Base-by-base conservation (phyloP, 306 rosid genomes). In the Lathyrus aphaca region DNA sequence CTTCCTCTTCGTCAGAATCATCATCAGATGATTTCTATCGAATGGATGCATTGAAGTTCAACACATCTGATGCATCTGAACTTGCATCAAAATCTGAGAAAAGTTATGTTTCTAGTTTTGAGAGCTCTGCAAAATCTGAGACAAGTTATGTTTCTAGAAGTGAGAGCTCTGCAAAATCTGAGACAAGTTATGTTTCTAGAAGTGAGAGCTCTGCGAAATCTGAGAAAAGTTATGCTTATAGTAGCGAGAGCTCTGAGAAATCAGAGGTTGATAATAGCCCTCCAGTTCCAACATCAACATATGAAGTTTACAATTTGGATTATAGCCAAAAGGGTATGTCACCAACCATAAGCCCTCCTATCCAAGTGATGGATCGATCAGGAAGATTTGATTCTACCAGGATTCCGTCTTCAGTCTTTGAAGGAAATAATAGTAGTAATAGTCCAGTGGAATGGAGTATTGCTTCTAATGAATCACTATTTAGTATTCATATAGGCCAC, bases 391-490 rank as follows among this genome's bases (percentile, higher is more conserved):
- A 85, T 75, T 79, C 89, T 57, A 6, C n/a, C 29, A 81, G 89
- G 68, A 82, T 90, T 63, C 97, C 96, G n/a, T 73, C 90, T 68
- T 75, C 89, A 1, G 80, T 87, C 66, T 94, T 94, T 56, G 81
- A 71, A 55, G 56, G 46, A 61, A 85, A 64, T 59, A 46, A 60
- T 42, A 72, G 63, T 46, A 72, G 63, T 58, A 72, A 65, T 46
- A 74, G 63, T 58, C 84, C 83, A 7, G 4, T 72, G 82, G 97
- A 90, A 18, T 94, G 98, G 98, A 94, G 97, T 67, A 49, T 60
- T 72, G 84, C 81, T 81, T 94, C 98, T 39, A 87, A 90, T 73
- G 98, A 94, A 0, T 94, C 97, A 16, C 68, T 94, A 53, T 94
- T 94, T 79, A 94, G 98, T 88, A 67, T 94, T 81, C 86, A 88